Conservation (phyloP, 1,139 yeast genomes). For the Debaryomyces psychrophilus region DNA sequence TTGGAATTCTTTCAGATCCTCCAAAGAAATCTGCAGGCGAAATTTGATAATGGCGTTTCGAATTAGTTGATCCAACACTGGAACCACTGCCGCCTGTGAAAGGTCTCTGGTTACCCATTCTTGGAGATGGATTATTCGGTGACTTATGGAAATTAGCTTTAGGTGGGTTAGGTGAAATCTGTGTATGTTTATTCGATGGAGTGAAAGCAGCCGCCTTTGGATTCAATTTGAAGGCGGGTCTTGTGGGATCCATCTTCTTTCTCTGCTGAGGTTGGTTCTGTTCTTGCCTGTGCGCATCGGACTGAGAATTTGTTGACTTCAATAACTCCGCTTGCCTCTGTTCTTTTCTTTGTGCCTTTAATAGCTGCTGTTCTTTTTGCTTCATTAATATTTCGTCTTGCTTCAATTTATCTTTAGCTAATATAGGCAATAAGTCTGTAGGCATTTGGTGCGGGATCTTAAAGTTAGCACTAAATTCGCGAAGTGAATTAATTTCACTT, state of each 20-base stretch:
- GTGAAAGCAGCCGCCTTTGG: conserved; percentile 74
- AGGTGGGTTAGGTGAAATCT: conserved; percentile 37
- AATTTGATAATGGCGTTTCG: conserved; percentile 45
- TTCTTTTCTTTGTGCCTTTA: conserved; percentile 20
- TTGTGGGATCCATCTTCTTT: conserved; percentile 58
- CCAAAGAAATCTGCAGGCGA: conserved; percentile 55
- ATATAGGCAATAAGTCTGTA: conserved; percentile 71
- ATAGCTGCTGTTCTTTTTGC: conserved; percentile 25
- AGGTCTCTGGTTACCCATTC: conserved; percentile 38
- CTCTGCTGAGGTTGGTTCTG: conserved; percentile 18
- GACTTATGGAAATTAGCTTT: conserved; percentile 29
- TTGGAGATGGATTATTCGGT: conserved; percentile 40
- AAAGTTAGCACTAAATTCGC: conserved; percentile 80
- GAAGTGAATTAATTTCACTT: conserved; percentile 76
- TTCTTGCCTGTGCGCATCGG: conserved; percentile 13
- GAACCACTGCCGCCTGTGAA: conserved; percentile 27
- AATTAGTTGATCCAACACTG: conserved; percentile 18
- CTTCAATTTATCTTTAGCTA: conserved; percentile 66
- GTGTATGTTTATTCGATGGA: conserved; percentile 45
- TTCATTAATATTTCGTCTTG: conserved; percentile 61
- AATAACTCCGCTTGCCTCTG: conserved; percentile 15
- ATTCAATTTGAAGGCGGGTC: conserved; percentile 66
- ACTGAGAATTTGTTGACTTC: conserved; percentile 11
- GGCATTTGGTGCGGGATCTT: conserved; percentile 79
- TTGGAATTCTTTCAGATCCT: conserved; percentile 49